Evolutionary conservation across 441 rosid species (phyloP).

Genomic region (Eruca vesicaria): DNA sequence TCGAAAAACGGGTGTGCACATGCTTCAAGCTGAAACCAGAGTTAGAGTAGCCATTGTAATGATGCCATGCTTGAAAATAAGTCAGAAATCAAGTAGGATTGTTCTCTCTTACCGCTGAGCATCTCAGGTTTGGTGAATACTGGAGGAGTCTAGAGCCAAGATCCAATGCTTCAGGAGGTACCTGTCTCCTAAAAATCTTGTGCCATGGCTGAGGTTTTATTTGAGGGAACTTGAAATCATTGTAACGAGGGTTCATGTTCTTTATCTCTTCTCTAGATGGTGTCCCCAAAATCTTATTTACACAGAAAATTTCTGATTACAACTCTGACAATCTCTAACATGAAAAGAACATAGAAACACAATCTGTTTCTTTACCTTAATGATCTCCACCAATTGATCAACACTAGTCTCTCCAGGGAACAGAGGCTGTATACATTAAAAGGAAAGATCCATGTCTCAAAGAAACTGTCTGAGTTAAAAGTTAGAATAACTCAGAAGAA

Average conservation of each 20-base stretch:
- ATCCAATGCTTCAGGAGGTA: slow-evolving; percentile 28
- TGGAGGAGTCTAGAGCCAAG: slow-evolving; percentile 29
- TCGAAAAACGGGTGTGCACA: slow-evolving; percentile 82
- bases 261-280: slow-evolving; percentile 43
- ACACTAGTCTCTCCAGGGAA: no score
- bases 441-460: no score
- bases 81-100: neutral
- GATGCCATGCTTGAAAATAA: neutral
- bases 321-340: neutral
- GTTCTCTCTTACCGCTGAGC: slow-evolving; percentile 37
- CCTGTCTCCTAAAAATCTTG: slow-evolving; percentile 26
- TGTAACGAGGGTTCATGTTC: slow-evolving; percentile 46
- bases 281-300: slow-evolving; percentile 37
- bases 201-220: slow-evolving; percentile 27
- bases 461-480: neutral
- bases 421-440: no score
- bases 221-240: slow-evolving; percentile 35
- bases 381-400: no score
- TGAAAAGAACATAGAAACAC: neutral
- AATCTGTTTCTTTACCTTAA: neutral
- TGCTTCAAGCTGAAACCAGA: slow-evolving; percentile 64
- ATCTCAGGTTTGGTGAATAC: slow-evolving; percentile 29
- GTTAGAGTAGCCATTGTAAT: slow-evolving; percentile 7
- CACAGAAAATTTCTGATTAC: neutral
- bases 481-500: neutral